phyloP scores from a whole-genome alignment of 148 eudicot species.

The Amaranthus hypochondriacus region DNA sequence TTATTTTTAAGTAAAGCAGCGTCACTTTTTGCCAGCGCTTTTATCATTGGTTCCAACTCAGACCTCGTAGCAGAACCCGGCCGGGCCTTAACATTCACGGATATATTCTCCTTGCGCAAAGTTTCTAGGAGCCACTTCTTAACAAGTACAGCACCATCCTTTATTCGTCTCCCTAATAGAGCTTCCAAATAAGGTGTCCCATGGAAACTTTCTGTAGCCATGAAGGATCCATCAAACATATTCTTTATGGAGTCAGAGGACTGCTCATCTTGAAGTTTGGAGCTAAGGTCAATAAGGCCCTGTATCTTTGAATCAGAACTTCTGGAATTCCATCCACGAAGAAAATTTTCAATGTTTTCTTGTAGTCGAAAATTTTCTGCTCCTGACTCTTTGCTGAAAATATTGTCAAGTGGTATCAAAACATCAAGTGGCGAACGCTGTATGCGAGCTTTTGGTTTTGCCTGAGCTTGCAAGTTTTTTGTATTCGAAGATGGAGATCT shows the following conservation, averaged over 20 bases:
- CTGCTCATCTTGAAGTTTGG: constrained; percentile 37
- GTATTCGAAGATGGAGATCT: constrained; percentile 28
- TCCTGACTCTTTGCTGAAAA: constrained; percentile 35
- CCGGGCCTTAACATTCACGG: constrained; percentile 57
- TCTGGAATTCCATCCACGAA: constrained; percentile 68
- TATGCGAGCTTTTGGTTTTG: constrained; percentile 33
- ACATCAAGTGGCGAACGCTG: constrained; percentile 74
- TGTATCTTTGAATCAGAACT: constrained; percentile 41
- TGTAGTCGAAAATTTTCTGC: constrained; percentile 48
- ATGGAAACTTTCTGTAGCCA: constrained; percentile 71
- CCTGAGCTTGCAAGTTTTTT: constrained; percentile 50
- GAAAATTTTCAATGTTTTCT: constrained; percentile 59
- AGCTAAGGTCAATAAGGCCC: constrained; percentile 43
- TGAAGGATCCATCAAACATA: constrained; percentile 64
- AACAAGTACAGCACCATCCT: constrained; percentile 77
- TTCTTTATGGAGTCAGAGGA: constrained; percentile 25
- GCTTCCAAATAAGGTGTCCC: constrained; percentile 87
- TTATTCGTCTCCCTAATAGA: constrained; percentile 64
- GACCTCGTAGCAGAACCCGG: constrained; percentile 65
- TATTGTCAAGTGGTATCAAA: constrained; percentile 58
- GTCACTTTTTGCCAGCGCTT: constrained; percentile 64
- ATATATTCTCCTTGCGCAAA: constrained; percentile 65
- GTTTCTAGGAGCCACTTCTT: constrained; percentile 95
- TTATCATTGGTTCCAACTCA: constrained; percentile 59
- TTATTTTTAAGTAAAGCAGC: constrained; percentile 66